Conservation (phyloP, 2,329 filamentous ascomycete species). For the Alternaria metachromatica region DNA sequence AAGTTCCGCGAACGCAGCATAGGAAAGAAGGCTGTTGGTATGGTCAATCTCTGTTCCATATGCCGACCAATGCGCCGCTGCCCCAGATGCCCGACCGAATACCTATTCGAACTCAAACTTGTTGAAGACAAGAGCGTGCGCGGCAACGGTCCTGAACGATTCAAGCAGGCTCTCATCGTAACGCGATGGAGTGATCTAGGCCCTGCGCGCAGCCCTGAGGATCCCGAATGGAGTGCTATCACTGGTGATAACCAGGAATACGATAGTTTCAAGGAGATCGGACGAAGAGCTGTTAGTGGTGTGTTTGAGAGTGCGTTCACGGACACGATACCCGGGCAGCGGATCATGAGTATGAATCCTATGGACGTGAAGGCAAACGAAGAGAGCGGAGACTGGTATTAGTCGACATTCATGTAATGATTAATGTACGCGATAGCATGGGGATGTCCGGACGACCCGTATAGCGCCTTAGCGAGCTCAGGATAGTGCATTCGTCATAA, state of each 20-base stretch:
- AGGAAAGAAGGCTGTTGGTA: conserved; percentile 48
- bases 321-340: conserved; percentile 63
- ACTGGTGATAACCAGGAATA: conserved; percentile 52
- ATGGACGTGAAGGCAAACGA: conserved; percentile 61
- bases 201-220: conserved; percentile 55
- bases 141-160: conserved; percentile 52
- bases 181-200: conserved; percentile 69
- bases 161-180: conserved; percentile 66
- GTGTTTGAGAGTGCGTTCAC: conserved; percentile 65
- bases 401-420: not conserved
- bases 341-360: conserved; percentile 66
- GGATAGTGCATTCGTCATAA: not conserved
- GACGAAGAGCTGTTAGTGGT: conserved; percentile 63
- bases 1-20: conserved; percentile 40
- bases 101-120: conserved; percentile 66
- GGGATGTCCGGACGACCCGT: not conserved
- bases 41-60: conserved; percentile 61
- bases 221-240: conserved; percentile 62
- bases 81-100: conserved; percentile 68
- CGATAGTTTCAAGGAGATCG: conserved; percentile 62
- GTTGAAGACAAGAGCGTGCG: conserved; percentile 58
- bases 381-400: conserved; percentile 66
- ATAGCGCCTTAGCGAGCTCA: not conserved
- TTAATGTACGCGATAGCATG: not conserved
- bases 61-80: conserved; percentile 67